Conservation (phyloP, 2,329 filamentous ascomycete species). For the Beauveria brongniartii region DNA sequence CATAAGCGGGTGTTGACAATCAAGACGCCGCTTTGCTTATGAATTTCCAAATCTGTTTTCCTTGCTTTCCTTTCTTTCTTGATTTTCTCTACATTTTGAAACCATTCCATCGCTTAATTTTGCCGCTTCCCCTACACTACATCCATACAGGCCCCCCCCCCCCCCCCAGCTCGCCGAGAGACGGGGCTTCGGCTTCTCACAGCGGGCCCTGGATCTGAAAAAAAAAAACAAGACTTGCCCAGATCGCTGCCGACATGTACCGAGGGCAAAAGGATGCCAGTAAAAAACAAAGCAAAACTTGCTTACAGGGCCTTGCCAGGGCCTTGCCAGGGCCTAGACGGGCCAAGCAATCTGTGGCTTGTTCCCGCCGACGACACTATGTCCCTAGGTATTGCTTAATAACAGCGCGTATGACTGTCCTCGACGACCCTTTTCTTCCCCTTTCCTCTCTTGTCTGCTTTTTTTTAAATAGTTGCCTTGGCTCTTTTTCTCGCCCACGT, state of each 20-base stretch:
- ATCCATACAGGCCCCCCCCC: no score
- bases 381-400: not conserved
- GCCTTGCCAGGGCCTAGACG: not conserved
- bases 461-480: not conserved
- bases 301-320: not conserved
- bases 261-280: not conserved
- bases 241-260: conserved; percentile 10
- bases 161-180: not conserved
- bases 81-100: no score
- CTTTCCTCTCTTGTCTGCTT: not conserved
- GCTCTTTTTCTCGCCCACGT: not conserved
- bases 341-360: not conserved
- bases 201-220: conserved; percentile 1
- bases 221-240: not conserved
- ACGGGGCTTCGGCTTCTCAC: not conserved
- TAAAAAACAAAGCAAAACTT: not conserved
- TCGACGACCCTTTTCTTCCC: not conserved
- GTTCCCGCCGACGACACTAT: not conserved
- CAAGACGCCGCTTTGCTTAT: no score
- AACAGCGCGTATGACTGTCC: not conserved
- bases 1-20: no score
- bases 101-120: no score
- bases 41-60: no score
- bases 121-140: no score
- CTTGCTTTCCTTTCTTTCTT: no score